Base-by-base conservation (phyloP, 2,329 filamentous ascomycete genomes). In the Colletotrichum sp. region DNA sequence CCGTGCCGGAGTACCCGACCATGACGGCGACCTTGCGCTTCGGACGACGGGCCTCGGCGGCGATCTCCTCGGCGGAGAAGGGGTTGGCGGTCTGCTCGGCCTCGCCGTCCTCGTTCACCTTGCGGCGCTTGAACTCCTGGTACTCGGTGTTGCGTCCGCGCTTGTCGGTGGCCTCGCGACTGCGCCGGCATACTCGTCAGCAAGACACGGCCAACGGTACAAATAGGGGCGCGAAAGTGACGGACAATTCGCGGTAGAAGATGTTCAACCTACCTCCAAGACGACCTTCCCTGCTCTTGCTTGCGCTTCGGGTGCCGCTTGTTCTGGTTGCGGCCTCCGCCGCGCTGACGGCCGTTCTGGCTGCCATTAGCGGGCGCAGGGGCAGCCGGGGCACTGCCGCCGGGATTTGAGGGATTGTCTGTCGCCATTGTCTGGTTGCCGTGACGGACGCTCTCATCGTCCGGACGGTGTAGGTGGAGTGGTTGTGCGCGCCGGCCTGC, bases 11-110 rank as follows among this genome's bases (percentile, higher is more conserved):
- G 85, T 99, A 99, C 18, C 97, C 97, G 80, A 99, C 93, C 88
- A 98, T 88, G 36, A 99, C 96, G 55, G 96, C 97, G 66, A 98
- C 96, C 88, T 99, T 99, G 85, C 95, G 93, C 90, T 99, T 99
- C 28, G 97, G 97, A 72, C 93, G 92, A 78, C 96, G 93, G 83
- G 94, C 93, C 84, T 99, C 97, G 62, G 93, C 92, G 15, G 94
- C 95, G 79, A 98, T 96, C 85, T 98, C 96, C 78, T 97, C 95
- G 80, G 94, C 91, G 70, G 87, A 86, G 79, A 92, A 92, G 52
- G 88, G 86, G 74, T 91, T 91, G 66, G 79, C 81, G 22, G 22
- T 58, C 61, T 39, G 13, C 15, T 52, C 69, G 8, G 52, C 61
- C n/a, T 70, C 75, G 78, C 84, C 84, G 55, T 83, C 76, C 75